Base-by-base conservation (phyloP, 192 early-diverging fungal genomes). In the Chytriomyces confervae region DNA sequence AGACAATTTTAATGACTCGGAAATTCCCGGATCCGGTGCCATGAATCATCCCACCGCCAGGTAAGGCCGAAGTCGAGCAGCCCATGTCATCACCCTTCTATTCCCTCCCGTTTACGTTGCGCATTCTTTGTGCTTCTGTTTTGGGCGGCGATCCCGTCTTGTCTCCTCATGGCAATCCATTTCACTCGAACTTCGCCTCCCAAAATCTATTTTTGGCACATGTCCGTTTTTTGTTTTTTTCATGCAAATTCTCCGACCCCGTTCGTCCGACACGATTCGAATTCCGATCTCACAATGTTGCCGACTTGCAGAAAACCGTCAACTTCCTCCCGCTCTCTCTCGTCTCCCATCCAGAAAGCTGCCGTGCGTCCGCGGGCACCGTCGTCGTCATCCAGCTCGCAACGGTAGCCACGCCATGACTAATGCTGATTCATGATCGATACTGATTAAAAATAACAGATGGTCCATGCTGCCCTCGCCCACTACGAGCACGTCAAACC, bases 191-290 rank as follows among this genome's bases (percentile, higher is more conserved):
- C 53, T 65, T 11, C 63, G 63, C 23, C 63, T 65, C n/a, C 63
- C 36, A 36, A 36, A 36, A 20, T 27, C 63, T 36, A 27, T 65
- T 65, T 27, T 27, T 16, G n/a, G 36, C n/a, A 23, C n/a, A 23
- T 23, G 63, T 23, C 11, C 11, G 13, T 65, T 65, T 65, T 65
- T 65, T 65, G 63, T 65, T 65, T 65, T 65, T 65, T 65, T 65
- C 63, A 11, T 27, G 63, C 36, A 27, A 27, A 36, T 65, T 57
- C 53, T 57, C 53, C 53, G 53, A 57, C 16, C 53, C 53, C 20
- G 13, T 5, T 20, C 20, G 53, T 57, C 53, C 20, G 16, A 57
- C 16, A n/a, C 53, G 13, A 13, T 57, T 5, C 20, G 2, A 20
- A 57, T 57, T 20, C 16, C 13, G 53, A n/a, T 20, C 13, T 57